These are phyloP conservation scores for Dactylis glomerata DNA, from an alignment of 176 grass and related monocot genomes.

Conservation along the genomic window DNA sequence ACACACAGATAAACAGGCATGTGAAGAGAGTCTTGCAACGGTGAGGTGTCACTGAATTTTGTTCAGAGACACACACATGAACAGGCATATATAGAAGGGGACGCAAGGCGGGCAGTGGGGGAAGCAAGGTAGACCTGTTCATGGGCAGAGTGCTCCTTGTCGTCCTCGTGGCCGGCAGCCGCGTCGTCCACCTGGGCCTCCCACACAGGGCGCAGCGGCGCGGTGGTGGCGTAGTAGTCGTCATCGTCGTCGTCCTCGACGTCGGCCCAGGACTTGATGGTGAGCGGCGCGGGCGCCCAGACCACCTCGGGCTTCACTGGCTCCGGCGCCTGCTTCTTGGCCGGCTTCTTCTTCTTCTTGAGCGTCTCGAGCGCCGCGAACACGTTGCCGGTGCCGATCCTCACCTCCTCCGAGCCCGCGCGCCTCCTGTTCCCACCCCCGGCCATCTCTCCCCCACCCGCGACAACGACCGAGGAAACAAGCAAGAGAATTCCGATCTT, in stretches of 20 bases:
- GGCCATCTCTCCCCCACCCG: constrained; percentile 38
- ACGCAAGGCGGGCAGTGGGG: not conserved
- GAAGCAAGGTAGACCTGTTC: constrained; percentile 49
- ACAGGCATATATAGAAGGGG: not conserved
- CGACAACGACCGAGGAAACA: not conserved
- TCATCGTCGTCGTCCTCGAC: constrained; percentile 91
- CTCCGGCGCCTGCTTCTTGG: constrained; percentile 16
- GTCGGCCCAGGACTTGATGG: constrained; percentile 81
- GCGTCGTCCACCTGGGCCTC: not conserved
- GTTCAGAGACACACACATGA: not conserved
- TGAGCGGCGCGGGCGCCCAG: constrained; percentile 62
- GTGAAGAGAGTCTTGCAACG: not conserved
- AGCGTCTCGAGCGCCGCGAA: constrained; percentile 88
- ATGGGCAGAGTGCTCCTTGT: not conserved
- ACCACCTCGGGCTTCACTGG: constrained; percentile 46
- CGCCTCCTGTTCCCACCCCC: constrained; percentile 63
- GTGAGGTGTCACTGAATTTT: not conserved
- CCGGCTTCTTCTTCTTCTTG: constrained; percentile 82
- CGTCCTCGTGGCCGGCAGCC: not conserved
- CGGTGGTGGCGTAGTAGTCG: constrained; percentile 80
- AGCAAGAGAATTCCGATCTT: constrained; percentile 9
- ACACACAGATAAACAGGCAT: not conserved
- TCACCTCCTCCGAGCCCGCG: constrained; percentile 51
- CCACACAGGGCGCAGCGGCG: constrained; percentile 59
- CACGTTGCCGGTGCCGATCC: constrained; percentile 75